Evolutionary conservation across 208 protist species (phyloP).

Genomic region (Trypanosoma vivax): DNA sequence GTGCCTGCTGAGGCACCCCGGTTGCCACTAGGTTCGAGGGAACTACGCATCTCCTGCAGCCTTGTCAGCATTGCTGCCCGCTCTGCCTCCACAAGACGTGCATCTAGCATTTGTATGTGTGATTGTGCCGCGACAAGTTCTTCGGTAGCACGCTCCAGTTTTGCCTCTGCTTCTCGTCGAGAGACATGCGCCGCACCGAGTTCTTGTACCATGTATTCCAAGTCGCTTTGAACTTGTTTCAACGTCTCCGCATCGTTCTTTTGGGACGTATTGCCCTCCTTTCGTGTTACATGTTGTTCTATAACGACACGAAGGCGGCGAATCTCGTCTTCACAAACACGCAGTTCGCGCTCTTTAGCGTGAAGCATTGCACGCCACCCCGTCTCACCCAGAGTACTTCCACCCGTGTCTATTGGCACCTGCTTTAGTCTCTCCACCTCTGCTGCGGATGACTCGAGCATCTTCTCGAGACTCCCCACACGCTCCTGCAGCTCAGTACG

Average conservation of each 20-base stretch:
- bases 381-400: conserved; percentile 17
- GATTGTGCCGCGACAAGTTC: conserved; percentile 65
- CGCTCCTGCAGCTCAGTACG: conserved; percentile 48
- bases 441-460: conserved; percentile 50
- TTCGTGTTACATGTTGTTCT: conserved; percentile 35
- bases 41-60: conserved; percentile 20
- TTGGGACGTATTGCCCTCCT: conserved; percentile 12
- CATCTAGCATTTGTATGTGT: conserved; percentile 71
- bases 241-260: background rate
- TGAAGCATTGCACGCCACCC: conserved; percentile 36
- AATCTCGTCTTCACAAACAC: conserved; percentile 74
- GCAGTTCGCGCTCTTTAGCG: conserved; percentile 72
- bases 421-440: conserved; percentile 57
- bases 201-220: conserved; percentile 39
- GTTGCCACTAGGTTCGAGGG: conserved; percentile 9
- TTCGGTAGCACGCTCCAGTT: conserved; percentile 36
- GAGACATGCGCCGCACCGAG: conserved; percentile 46
- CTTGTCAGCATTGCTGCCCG: conserved; percentile 28
- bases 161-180: conserved; percentile 61
- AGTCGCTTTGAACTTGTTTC: conserved; percentile 17
- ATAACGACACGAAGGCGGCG: conserved; percentile 49
- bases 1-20: no score
- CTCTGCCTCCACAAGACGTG: conserved; percentile 66
- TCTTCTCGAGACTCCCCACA: conserved; percentile 49
- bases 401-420: conserved; percentile 39